Evolutionary conservation across 2,329 filamentous ascomycete species (phyloP), one percentile per base, ranked within the genome.

Genomic region (Stachybotrys chartarum): DNA sequence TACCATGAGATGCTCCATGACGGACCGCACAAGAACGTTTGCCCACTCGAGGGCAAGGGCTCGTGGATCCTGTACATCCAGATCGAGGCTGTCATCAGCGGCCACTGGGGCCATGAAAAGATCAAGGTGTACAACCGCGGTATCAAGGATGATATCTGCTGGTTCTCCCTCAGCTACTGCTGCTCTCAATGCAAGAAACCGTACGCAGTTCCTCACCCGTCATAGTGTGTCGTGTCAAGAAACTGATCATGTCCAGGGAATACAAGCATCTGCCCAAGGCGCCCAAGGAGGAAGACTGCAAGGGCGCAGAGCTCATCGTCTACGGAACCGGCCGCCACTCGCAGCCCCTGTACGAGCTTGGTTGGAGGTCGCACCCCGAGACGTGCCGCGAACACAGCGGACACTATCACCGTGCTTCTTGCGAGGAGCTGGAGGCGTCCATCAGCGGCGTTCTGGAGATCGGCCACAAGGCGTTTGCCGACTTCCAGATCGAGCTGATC

Each of bases 41-140:
- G 63, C 55, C 63, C 63, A 46, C 56, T 66, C 17, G 45, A 63
- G 48, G 60, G 56, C 11, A 56, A 64, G 16, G 63, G 63, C n/a
- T 61, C 62, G 18, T 66, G 63, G 63, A 59, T 61, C 55, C 64
- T 63, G 31, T 65, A 66, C 54, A 62, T 66, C 53, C 60, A 61
- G 57, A 59, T 66, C 56, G 62, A 65, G 60, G 64, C 54, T 31
- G 56, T 53, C 31, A 57, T 65, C 32, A 47, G 56, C 12, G 39
- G 30, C 51, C 42, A 47, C 45, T 60, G 64, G 12, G 61, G 61
- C 17, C 47, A 61, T 52, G 58, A 63, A 55, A 63, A 60, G 51
- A 59, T 59, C 49, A 46, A 61, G 39, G 60, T 66, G 18, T 60
- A 62, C 59, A 66, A 56, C 57, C 64, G 63, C 44, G 58, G 58